Evolutionary conservation across 768 basidiomycete species (phyloP).

Genomic region (Pleurotus ostreatus): DNA sequence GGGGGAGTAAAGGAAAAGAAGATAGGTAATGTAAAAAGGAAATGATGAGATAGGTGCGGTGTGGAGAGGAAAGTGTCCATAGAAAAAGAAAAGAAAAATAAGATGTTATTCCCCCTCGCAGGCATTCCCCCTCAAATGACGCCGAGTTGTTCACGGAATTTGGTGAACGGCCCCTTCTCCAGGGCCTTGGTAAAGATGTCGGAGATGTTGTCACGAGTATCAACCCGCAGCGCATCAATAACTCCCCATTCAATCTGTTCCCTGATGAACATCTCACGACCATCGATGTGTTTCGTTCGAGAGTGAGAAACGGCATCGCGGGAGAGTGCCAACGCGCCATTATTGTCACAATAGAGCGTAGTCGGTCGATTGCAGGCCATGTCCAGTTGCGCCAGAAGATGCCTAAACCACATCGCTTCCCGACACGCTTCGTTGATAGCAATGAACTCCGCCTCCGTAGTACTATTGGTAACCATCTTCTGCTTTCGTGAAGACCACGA

Average conservation of each 20-base stretch:
- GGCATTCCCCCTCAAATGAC: not conserved
- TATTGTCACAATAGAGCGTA: slow-evolving; percentile 15
- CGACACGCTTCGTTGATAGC: slow-evolving; percentile 25
- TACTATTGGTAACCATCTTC: slow-evolving; percentile 23
- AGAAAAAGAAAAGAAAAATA: not conserved
- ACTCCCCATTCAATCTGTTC: slow-evolving; percentile 19
- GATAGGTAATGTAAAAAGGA: not conserved
- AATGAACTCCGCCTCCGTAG: slow-evolving; percentile 41
- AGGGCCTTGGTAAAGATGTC: slow-evolving; percentile 39
- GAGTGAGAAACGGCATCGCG: slow-evolving; percentile 19
- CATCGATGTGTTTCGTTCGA: slow-evolving; percentile 31
- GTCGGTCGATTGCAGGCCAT: not conserved
- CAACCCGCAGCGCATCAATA: slow-evolving; percentile 22
- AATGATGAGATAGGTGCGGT: too few relatives aligned
- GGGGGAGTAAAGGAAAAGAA: not conserved
- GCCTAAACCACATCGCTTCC: slow-evolving; percentile 23
- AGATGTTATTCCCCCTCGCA: not conserved
- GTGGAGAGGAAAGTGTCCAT: too few relatives aligned
- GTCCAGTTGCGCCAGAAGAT: slow-evolving; percentile 16
- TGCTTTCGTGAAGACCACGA: slow-evolving; percentile 33
- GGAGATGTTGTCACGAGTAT: slow-evolving; percentile 28
- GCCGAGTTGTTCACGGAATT: not conserved
- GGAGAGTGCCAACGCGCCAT: slow-evolving; percentile 15
- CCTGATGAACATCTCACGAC: slow-evolving; percentile 32
- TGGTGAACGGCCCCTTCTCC: not conserved